Percentiles rank a stretch among this genome's conserved stretches.
These are phyloP conservation scores for Andrographis paniculata DNA, from an alignment of 305 asterid genomes.

Conservation along the genomic window DNA sequence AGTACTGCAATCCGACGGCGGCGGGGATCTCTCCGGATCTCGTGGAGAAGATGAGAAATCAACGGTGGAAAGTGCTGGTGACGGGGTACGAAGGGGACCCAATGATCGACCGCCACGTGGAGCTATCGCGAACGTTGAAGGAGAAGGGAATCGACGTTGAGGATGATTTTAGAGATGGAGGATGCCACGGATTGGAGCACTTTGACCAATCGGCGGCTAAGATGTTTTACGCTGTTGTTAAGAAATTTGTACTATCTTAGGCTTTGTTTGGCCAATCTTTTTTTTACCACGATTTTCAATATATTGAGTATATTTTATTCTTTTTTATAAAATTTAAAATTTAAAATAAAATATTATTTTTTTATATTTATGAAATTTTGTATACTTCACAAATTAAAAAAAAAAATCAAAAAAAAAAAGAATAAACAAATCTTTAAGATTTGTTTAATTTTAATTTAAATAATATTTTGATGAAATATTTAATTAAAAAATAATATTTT, in stretches of 20 bases:
- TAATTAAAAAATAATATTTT: too few species aligned
- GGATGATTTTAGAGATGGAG: constrained; percentile 35
- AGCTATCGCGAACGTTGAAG: constrained; percentile 32
- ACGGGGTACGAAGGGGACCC: constrained; percentile 44
- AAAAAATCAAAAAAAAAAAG: too few species aligned
- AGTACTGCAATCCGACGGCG: constrained; percentile 34
- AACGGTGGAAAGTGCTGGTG: constrained; percentile 43
- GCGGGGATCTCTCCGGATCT: constrained; percentile 20
- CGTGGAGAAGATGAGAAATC: constrained; percentile 22
- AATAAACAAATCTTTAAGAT: too few species aligned
- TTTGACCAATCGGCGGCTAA: constrained; percentile 22
- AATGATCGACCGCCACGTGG: constrained; percentile 35
- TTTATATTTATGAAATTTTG: too few species aligned
- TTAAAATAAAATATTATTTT: too few species aligned
- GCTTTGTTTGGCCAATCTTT: too few species aligned
- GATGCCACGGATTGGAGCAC: constrained; percentile 46
- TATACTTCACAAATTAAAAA: too few species aligned
- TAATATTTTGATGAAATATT: too few species aligned
- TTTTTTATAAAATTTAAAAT: too few species aligned
- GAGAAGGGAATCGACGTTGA: constrained; percentile 25
- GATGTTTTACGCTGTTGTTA: constrained; percentile 2
- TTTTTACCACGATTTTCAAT: too few species aligned
- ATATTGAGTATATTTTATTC: too few species aligned
- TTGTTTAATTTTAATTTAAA: too few species aligned
- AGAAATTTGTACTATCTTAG: constrained; percentile 2